phyloP scores from a whole-genome alignment of 2,329 filamentous ascomycete genomes.

The Colletotrichum karsti region DNA sequence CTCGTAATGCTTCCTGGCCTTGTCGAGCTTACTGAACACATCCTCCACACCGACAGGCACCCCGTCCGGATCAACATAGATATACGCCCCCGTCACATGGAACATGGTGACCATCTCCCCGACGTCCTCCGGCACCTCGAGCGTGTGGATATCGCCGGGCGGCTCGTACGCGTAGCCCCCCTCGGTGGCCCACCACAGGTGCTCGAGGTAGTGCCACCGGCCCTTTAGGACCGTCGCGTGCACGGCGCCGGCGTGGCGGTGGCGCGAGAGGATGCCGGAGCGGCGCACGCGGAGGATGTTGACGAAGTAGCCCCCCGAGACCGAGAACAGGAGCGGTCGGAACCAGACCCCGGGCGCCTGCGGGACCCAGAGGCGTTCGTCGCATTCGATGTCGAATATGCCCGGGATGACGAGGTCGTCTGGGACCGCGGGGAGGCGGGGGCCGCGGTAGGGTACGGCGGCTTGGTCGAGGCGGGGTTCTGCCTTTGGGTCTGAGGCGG shows the following conservation, averaged over 20 bases:
- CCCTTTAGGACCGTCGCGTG: constrained; percentile 41
- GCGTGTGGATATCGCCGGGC: constrained; percentile 43
- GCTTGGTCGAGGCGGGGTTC: not conserved
- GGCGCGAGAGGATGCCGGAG: constrained; percentile 38
- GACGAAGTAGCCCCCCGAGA: constrained; percentile 32
- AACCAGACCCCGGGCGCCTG: constrained; percentile 41
- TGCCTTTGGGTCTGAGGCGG: not conserved
- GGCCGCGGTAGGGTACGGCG: not conserved
- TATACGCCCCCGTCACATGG: constrained; percentile 44
- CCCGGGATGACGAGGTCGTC: constrained; percentile 36
- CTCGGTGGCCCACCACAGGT: constrained; percentile 44
- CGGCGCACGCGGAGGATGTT: not conserved
- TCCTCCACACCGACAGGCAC: constrained; percentile 40
- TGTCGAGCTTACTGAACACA: constrained; percentile 42
- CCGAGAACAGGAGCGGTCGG: constrained; percentile 38
- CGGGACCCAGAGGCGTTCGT: constrained; percentile 41
- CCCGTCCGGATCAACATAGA: constrained; percentile 43
- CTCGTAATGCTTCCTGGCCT: constrained; percentile 41
- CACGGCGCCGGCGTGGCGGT: constrained; percentile 41
- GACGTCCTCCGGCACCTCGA: constrained; percentile 42
- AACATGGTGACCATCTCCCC: constrained; percentile 44
- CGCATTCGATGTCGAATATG: constrained; percentile 36
- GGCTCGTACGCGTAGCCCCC: constrained; percentile 44
- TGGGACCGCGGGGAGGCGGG: constrained; percentile 29
- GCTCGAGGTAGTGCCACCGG: constrained; percentile 45